Percentiles rank a stretch among this genome's conserved stretches.
Conservation (phyloP, 768 basidiomycete species). For the Suillus tomentosus region DNA sequence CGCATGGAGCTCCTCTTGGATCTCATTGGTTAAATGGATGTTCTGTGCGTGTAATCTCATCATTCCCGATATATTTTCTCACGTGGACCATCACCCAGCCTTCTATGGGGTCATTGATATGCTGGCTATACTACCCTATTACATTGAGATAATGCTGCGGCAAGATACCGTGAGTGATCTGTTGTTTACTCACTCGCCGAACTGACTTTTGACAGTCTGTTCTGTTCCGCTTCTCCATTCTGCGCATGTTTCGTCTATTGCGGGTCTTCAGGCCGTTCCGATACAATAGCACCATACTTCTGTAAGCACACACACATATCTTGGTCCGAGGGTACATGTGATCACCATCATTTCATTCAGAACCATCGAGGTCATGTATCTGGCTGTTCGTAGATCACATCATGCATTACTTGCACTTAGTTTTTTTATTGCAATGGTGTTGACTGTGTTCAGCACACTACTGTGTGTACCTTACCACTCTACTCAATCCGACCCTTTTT, state of each 20-base stretch:
- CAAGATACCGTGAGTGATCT: slow-evolving; percentile 76
- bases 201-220: slow-evolving; percentile 54
- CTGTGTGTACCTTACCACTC: slow-evolving; percentile 48
- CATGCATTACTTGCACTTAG: slow-evolving; percentile 85
- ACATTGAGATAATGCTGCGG: slow-evolving; percentile 78
- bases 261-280: slow-evolving; percentile 90
- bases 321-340: not conserved
- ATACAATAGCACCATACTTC: slow-evolving; percentile 78
- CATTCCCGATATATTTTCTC: slow-evolving; percentile 5
- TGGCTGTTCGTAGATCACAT: slow-evolving; percentile 81
- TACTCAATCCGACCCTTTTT: not conserved
- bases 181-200: not conserved
- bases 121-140: slow-evolving; percentile 85
- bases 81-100: slow-evolving; percentile 38
- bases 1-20: slow-evolving; percentile 76
- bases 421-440: slow-evolving; percentile 87
- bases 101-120: slow-evolving; percentile 88
- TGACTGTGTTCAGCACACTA: slow-evolving; percentile 86
- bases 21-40: slow-evolving; percentile 61
- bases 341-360: slow-evolving; percentile 36
- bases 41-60: slow-evolving; percentile 50
- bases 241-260: slow-evolving; percentile 85
- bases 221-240: slow-evolving; percentile 87
- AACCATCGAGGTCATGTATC: slow-evolving; percentile 91
- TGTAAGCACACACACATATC: slow-evolving; percentile 47